These are phyloP conservation scores for Pulveroboletus ravenelii DNA, from an alignment of 768 basidiomycete species.

Conservation along the genomic window DNA sequence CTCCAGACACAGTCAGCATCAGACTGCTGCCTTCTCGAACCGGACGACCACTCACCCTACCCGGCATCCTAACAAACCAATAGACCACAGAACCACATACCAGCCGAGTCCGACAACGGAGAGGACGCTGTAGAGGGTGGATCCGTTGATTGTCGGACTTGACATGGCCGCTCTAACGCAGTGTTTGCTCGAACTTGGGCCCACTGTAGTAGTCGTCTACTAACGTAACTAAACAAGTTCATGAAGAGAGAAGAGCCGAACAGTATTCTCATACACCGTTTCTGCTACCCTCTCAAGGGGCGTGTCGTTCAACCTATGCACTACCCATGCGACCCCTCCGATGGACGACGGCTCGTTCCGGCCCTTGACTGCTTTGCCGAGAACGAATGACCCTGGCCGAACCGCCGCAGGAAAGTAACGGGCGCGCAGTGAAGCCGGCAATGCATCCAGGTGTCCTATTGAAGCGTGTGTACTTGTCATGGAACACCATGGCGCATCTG, in stretches of 20 bases:
- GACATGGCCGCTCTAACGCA: slow-evolving; percentile 9
- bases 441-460: slow-evolving; percentile 40
- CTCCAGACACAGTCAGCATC: slow-evolving; percentile 37
- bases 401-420: slow-evolving; percentile 49
- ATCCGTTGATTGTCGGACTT: slow-evolving; percentile 1
- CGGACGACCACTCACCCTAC: slow-evolving; percentile 53
- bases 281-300: slow-evolving; percentile 53
- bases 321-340: slow-evolving; percentile 70
- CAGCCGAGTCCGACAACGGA: slow-evolving; percentile 50
- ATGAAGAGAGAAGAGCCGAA: slow-evolving; percentile 52
- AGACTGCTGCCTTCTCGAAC: background rate
- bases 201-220: background rate
- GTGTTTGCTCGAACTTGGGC: background rate
- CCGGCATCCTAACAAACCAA: slow-evolving; percentile 63
- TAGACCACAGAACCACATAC: slow-evolving; percentile 58
- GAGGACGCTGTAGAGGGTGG: slow-evolving; percentile 10
- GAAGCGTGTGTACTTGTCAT: slow-evolving; percentile 65
- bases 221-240: slow-evolving; percentile 27
- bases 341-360: slow-evolving; percentile 68
- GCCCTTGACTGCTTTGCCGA: slow-evolving; percentile 65
- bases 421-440: slow-evolving; percentile 43
- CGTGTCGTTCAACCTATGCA: slow-evolving; percentile 44
- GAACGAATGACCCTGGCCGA: slow-evolving; percentile 54
- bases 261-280: slow-evolving; percentile 59
- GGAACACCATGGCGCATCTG: slow-evolving; percentile 74